Percentiles rank a stretch among this genome's conserved stretches.
These are phyloP conservation scores for Ustilago curta DNA, from an alignment of 1,284 basidiomycete genomes.

Conservation along the genomic window DNA sequence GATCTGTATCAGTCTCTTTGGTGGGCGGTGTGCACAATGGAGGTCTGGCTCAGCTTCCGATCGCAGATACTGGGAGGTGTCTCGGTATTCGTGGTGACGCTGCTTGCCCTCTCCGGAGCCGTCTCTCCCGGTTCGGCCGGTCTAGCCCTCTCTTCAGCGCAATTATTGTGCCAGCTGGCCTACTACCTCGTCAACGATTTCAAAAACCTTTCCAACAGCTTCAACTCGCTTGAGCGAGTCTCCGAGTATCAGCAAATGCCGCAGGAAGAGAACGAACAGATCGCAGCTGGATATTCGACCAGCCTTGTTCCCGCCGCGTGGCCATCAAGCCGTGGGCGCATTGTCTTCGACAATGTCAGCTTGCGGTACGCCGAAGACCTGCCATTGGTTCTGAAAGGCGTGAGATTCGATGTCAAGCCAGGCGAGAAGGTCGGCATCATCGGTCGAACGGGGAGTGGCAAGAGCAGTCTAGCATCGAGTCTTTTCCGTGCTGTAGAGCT, in stretches of 20 bases:
- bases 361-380: conserved; percentile 87
- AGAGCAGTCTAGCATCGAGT: conserved; percentile 50
- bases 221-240: conserved; percentile 86
- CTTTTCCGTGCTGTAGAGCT: conserved; percentile 53
- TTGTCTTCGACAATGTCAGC: conserved; percentile 79
- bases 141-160: conserved; percentile 79
- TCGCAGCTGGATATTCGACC: conserved; percentile 10
- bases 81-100: conserved; percentile 55
- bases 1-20: conserved; percentile 55
- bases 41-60: conserved; percentile 61
- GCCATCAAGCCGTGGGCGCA: conserved; percentile 73
- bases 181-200: conserved; percentile 55
- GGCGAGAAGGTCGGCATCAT: conserved; percentile 75
- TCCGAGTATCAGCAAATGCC: conserved; percentile 89
- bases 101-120: conserved; percentile 80
- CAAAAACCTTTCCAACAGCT: conserved; percentile 57
- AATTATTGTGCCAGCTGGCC: conserved; percentile 52
- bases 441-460: conserved; percentile 73
- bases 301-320: conserved; percentile 57
- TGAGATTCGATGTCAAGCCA: conserved; percentile 80
- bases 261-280: conserved; percentile 76
- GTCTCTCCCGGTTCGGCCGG: conserved; percentile 82
- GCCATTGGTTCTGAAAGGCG: conserved; percentile 81
- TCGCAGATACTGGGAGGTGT: conserved; percentile 55
- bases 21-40: conserved; percentile 66